Percentiles rank a stretch among this genome's conserved stretches.
These are phyloP conservation scores for Solanum appendiculatum DNA, from an alignment of 257 asterid species.

Conservation along the genomic window DNA sequence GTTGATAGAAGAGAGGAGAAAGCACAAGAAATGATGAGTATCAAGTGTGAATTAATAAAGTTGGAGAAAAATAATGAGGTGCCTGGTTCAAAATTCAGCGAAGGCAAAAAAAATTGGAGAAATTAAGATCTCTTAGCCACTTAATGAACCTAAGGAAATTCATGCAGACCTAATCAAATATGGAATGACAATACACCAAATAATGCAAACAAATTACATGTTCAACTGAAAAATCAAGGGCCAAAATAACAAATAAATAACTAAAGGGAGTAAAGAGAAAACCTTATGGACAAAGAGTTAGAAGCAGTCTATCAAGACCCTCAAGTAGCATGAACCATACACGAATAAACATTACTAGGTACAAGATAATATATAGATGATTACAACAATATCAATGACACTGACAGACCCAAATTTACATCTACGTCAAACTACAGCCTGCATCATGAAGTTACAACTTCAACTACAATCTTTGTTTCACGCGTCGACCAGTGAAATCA, in stretches of 20 bases:
- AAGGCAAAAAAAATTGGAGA: no score
- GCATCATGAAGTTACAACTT: background rate
- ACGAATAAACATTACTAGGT: background rate
- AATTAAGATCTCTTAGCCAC: no score
- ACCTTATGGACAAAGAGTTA: background rate
- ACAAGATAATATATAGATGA: background rate
- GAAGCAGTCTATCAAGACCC: background rate
- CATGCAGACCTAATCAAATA: background rate
- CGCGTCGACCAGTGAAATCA: constrained; percentile 80
- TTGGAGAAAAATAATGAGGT: no score
- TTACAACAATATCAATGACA: background rate
- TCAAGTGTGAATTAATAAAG: no score
- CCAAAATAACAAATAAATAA: background rate
- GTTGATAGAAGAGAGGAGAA: no score
- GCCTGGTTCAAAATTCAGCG: no score
- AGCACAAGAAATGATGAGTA: no score
- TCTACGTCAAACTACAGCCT: background rate
- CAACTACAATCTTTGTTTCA: constrained; percentile 62
- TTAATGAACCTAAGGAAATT: no score
- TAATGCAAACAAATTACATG: background rate
- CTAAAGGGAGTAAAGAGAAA: background rate
- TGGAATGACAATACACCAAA: background rate
- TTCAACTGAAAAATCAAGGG: background rate
- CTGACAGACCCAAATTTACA: background rate
- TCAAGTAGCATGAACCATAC: background rate